Percentiles rank a stretch among this genome's conserved stretches.
phyloP scores from a whole-genome alignment of 345 rosid genomes.

The Boechera stricta region DNA sequence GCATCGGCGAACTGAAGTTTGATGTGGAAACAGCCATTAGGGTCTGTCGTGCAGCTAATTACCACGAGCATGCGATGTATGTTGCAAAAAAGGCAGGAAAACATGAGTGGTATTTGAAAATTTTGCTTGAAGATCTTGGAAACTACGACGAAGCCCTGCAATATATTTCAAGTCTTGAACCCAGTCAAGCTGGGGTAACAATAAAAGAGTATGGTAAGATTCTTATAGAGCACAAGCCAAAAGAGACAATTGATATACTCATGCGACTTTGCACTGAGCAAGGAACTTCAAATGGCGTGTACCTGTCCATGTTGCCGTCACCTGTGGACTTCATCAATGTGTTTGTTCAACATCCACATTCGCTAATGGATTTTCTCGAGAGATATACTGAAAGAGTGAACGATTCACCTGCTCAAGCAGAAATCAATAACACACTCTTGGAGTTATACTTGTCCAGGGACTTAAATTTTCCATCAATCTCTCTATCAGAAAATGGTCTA shows the following conservation, averaged over 20 bases:
- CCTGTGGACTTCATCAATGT: constrained; percentile 97
- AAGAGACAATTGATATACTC: constrained; percentile 86
- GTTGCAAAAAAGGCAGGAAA: constrained; percentile 97
- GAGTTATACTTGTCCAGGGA: constrained; percentile 92
- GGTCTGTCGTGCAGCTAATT: constrained; percentile 98
- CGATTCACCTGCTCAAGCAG: constrained; percentile 98
- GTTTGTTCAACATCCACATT: constrained; percentile 82
- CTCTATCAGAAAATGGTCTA: constrained; percentile 57
- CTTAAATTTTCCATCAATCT: constrained; percentile 82
- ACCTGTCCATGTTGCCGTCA: constrained; percentile 91
- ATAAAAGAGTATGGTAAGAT: constrained; percentile 97
- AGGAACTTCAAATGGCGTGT: constrained; percentile 66
- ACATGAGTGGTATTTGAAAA: constrained; percentile 93
- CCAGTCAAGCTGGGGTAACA: constrained; percentile 96
- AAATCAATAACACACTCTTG: constrained; percentile 90
- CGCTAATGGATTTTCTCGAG: constrained; percentile 90
- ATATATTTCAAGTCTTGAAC: constrained; percentile 91
- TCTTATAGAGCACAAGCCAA: constrained; percentile 89
- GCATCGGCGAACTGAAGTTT: constrained; percentile 88
- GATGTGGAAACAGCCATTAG: constrained; percentile 98
- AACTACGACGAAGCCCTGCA: constrained; percentile 93
- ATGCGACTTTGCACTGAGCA: constrained; percentile 86
- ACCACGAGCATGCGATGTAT: constrained; percentile 98
- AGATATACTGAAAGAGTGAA: constrained; percentile 77
- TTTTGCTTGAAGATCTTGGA: constrained; percentile 94